Conservation (phyloP, 139 green algal species). For the Tetraselmis chui region DNA sequence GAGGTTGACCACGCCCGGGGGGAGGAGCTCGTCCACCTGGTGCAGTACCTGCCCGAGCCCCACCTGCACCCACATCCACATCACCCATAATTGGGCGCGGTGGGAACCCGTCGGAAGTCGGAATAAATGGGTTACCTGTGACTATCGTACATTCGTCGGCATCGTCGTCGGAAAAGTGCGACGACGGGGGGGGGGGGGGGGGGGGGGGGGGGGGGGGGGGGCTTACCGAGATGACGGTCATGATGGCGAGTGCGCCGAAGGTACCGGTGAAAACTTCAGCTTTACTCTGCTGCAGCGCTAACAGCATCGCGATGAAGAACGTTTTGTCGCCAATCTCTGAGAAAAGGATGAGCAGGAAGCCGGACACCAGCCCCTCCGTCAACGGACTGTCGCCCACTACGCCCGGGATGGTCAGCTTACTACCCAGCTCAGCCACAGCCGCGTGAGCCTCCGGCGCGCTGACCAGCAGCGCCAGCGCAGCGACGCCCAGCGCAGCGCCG, state of each 20-base stretch:
- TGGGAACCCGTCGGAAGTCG: no score
- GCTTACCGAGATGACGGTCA: slow-evolving; percentile 92
- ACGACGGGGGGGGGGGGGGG: no score
- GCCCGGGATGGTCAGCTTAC: neutral
- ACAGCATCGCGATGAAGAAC: slow-evolving; percentile 95
- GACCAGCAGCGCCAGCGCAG: neutral
- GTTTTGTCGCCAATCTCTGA: slow-evolving; percentile 98
- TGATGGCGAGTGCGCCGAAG: slow-evolving; percentile 90
- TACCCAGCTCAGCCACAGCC: neutral
- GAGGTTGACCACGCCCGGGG: slow-evolving; percentile 36
- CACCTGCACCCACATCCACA: slow-evolving; percentile 12
- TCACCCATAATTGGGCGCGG: no score
- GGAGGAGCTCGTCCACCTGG: slow-evolving; percentile 72
- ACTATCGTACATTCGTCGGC: no score
- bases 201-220: no score
- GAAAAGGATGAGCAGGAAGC: slow-evolving; percentile 94
- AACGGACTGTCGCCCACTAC: neutral
- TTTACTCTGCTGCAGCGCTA: slow-evolving; percentile 63
- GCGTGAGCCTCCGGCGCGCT: neutral
- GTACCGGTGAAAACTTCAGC: slow-evolving; percentile 83
- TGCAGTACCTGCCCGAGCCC: slow-evolving; percentile 59
- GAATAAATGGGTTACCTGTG: no score
- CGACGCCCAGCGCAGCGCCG: no score
- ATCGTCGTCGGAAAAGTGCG: no score
- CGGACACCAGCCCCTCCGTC: slow-evolving; percentile 71